Base-by-base conservation (phyloP, 2,329 filamentous ascomycete species). In the Blumeriella jaapii region DNA sequence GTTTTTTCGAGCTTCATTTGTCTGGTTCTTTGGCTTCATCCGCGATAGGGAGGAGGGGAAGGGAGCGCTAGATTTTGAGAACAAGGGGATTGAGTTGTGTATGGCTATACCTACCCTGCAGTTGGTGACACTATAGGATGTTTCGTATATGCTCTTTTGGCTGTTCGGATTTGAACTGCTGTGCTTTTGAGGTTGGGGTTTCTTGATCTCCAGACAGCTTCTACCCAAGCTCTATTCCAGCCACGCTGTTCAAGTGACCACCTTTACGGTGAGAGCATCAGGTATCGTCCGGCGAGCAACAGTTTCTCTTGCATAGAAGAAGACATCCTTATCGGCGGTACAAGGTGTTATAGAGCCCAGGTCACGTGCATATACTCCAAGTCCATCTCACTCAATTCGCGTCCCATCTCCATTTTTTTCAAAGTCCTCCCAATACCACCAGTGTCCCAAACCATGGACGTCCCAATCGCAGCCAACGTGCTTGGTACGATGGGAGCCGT, bases 401-500 rank as follows among this genome's bases (percentile, higher is more conserved):
- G 14, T 20, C 8, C 17, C 13, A 9, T 17, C 13, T 20, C 20
- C 20, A 11, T 16, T 15, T 20, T 13, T 9, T 12, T 3, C 10
- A 6, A 12, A 26, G 8, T 25, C 13, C 15, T 17, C 6, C 10
- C 16, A 25, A 32, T 3, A 3, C 30, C 18, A 9, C 22, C 28
- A 15, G n/a, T 15, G 12, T 4, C 26, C 14, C 19, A 20, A 12
- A 17, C 12, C 18, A 75, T 77, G 71, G 61, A 74, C 38, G 51
- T 67, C 2, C 68, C 70, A 1, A 52, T 64, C 1, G 69, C 68
- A 2, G 68, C 73, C 2, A 75, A 76, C 47, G 60, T 69, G 0
- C 63, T 78, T 2, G 74, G 74, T 0, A 75, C 69, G 0, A 50
- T 73, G 0, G 74, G 74, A 8, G 73, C 73, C 22, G 65, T 75